phyloP scores from a whole-genome alignment of 805 yeast species.

The Spathaspora passalidarum region DNA sequence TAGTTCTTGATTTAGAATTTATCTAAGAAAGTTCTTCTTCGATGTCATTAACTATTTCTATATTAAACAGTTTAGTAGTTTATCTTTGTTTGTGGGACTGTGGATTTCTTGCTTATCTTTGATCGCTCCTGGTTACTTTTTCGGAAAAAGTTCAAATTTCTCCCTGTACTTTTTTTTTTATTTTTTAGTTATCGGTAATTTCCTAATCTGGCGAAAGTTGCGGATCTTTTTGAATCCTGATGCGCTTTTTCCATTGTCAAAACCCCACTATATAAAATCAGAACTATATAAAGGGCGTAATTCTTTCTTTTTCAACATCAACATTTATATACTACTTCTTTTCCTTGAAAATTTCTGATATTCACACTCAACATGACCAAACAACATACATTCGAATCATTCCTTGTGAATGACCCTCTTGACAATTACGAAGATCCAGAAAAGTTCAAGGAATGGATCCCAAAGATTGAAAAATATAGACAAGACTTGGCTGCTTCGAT shows the following conservation, averaged over 20 bases:
- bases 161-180: background rate
- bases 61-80: too few species aligned
- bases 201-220: background rate
- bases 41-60: too few species aligned
- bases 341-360: background rate
- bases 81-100: too few species aligned
- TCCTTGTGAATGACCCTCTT: conserved; percentile 30
- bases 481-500: conserved; percentile 27
- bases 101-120: too few species aligned
- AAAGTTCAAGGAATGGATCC: conserved; percentile 42
- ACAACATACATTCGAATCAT: conserved; percentile 15
- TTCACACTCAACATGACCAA: background rate
- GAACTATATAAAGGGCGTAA: background rate
- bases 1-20: too few species aligned
- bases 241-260: background rate
- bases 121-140: background rate
- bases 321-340: background rate
- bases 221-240: background rate
- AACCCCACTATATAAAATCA: background rate
- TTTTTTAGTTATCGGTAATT: background rate
- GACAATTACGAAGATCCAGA: conserved; percentile 38
- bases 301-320: background rate
- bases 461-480: conserved; percentile 42
- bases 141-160: background rate
- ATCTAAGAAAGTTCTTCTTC: too few species aligned